Evolutionary conservation across 164 flowering plant species (phyloP), one percentile per base, ranked within the genome.

Genomic region (Amborella trichopoda): DNA sequence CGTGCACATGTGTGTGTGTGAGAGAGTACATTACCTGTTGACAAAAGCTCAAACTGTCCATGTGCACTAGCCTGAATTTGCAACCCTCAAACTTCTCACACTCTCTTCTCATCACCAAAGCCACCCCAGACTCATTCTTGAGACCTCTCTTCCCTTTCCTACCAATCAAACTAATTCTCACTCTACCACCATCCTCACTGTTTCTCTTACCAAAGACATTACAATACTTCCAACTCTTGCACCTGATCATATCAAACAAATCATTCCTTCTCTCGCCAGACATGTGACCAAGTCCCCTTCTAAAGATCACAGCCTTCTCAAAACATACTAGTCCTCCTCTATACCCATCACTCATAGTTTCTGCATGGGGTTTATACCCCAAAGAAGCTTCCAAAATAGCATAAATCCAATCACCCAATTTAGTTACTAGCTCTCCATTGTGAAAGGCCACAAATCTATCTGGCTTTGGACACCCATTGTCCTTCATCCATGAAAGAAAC

Each of bases 291-390:
- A 55, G 28, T 6, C 40, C 46, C 28, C 51, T 18, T 18, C 40
- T 18, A n/a, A n/a, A 37, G 23, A 40, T 23, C 46, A 47, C 46
- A 3, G 59, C 45, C 53, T 55, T 47, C 30, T 55, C 59, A 39
- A 55, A 55, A 33, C 59, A 55, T 27, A 43, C 52, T 8, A 17
- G 23, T 10, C 20, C 46, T 23, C 30, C 1, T 9, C 40, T 24
- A 2, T 37, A 37, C 21, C 59, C 28, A 55, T 26, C 40, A 34
- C 30, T 11, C 40, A 18, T 5, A 37, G 5, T 18, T 18, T 18
- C 52, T 27, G 26, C 17, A 4, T n/a, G 42, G 6, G 20, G 19
- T 13, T 46, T 28, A 14, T 41, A 21, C 16, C 51, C 58, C 37
- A 54, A 39, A n/a, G 42, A 36, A n/a, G 52, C 50, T 33, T 25